A percentile compares a stretch with the other conserved stretches of the same genome.
These are phyloP conservation scores for Craspedostauros australis DNA, from an alignment of 108 stramenopile species.

Conservation along the genomic window DNA sequence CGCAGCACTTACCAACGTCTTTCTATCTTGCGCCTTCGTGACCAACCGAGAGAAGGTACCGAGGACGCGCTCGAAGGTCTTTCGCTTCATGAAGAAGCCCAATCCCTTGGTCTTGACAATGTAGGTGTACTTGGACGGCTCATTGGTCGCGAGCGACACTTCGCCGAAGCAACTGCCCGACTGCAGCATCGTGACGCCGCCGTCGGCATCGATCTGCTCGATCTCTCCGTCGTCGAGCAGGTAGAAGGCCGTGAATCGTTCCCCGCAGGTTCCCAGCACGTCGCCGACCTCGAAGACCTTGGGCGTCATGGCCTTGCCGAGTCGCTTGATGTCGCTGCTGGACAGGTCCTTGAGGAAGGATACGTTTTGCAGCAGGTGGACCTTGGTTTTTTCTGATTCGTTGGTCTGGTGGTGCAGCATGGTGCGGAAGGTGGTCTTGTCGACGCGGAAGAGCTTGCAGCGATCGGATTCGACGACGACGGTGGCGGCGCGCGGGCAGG, in stretches of 20 bases:
- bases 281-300: constrained; percentile 35
- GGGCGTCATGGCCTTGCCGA: constrained; percentile 23
- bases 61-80: constrained; percentile 39
- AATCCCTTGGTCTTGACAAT: constrained; percentile 29
- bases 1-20: constrained; percentile 29
- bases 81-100: constrained; percentile 41
- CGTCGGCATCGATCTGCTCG: constrained; percentile 11
- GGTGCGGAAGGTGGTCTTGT: constrained; percentile 31
- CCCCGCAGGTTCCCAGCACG: constrained; percentile 39
- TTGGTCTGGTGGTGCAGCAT: constrained; percentile 20
- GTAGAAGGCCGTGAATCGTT: constrained; percentile 47
- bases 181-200: constrained; percentile 6
- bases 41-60: constrained; percentile 29
- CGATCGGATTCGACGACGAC: constrained; percentile 29
- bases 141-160: constrained; percentile 33
- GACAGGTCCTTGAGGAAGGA: constrained; percentile 18
- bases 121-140: constrained; percentile 35
- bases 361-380: constrained; percentile 22
- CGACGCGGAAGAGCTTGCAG: constrained; percentile 22
- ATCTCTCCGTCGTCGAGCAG: constrained; percentile 52
- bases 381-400: constrained; percentile 3
- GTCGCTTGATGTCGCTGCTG: constrained; percentile 14
- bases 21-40: constrained; percentile 32
- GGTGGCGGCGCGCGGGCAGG: constrained; percentile 72
- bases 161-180: constrained; percentile 53